Evolutionary conservation across 345 rosid species (phyloP).

Genomic region (Salix exigua): DNA sequence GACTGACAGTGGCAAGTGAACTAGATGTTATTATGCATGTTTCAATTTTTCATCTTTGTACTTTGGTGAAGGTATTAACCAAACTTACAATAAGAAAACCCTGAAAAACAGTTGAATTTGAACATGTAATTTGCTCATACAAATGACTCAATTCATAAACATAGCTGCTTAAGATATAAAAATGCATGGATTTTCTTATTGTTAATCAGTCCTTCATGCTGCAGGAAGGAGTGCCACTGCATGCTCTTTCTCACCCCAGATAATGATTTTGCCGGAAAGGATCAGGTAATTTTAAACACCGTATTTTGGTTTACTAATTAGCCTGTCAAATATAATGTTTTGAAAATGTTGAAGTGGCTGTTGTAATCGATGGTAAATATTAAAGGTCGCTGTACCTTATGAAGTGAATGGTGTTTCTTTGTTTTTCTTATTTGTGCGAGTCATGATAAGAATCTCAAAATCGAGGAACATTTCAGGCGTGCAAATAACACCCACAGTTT

Average conservation of each 20-base stretch:
- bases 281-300: conserved; percentile 56
- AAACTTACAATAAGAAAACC: background rate
- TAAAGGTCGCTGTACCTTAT: background rate
- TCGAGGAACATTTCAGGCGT: too few relatives aligned
- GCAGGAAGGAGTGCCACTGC: conserved; percentile 99
- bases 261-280: conserved; percentile 89
- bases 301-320: background rate
- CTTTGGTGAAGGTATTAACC: background rate
- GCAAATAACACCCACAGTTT: background rate
- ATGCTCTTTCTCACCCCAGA: conserved; percentile 98
- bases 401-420: background rate
- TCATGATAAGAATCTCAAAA: background rate
- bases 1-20: background rate
- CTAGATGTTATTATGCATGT: background rate
- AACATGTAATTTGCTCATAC: background rate
- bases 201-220: background rate
- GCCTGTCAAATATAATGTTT: too few relatives aligned
- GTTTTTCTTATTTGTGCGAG: background rate
- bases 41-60: background rate
- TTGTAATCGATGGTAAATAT: background rate
- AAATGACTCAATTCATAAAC: background rate
- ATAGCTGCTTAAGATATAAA: background rate
- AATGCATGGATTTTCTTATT: background rate
- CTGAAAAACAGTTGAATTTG: background rate
- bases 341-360: too few relatives aligned